Conservation (phyloP, 2,329 filamentous ascomycete genomes). For the Phaeophleospora eucalypticola region DNA sequence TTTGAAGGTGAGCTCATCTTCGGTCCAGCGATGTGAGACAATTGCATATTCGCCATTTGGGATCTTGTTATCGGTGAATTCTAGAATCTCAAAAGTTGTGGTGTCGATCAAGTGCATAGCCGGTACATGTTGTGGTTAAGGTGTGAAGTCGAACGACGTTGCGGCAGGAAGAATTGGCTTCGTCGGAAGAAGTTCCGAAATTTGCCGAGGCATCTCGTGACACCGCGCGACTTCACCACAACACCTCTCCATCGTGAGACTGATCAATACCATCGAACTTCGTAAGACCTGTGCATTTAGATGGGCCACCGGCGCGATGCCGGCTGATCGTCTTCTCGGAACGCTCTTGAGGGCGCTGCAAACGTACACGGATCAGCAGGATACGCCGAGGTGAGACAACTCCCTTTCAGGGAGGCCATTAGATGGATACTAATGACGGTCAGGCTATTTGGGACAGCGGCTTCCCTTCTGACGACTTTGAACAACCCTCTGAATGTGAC, state of each 20-base stretch:
- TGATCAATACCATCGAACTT: background rate
- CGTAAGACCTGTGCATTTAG: background rate
- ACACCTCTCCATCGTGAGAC: background rate
- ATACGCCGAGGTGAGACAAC: conserved; percentile 52
- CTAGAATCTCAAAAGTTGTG: no score
- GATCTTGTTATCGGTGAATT: no score
- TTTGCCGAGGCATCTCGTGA: background rate
- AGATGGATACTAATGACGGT: conserved; percentile 10
- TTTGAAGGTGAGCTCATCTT: conserved; percentile 11
- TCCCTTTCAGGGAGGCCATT: background rate
- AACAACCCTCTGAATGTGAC: conserved; percentile 72
- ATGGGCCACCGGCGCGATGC: conserved; percentile 45
- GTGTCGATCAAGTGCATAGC: no score
- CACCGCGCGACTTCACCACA: background rate
- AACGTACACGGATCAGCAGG: conserved; percentile 54
- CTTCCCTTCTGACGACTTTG: conserved; percentile 63
- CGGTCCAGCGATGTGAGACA: conserved; percentile 10
- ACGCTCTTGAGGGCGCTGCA: conserved; percentile 63
- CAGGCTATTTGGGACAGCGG: conserved; percentile 60
- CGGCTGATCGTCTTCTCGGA: conserved; percentile 63
- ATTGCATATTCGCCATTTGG: conserved; percentile 11
- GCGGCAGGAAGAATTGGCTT: background rate
- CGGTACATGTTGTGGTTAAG: no score
- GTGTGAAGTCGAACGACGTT: no score
- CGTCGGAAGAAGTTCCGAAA: background rate